Percentiles rank a stretch among this genome's conserved stretches.
Evolutionary conservation across 2,329 filamentous ascomycete species (phyloP).

Genomic region (Paecilomyces fulvus): DNA sequence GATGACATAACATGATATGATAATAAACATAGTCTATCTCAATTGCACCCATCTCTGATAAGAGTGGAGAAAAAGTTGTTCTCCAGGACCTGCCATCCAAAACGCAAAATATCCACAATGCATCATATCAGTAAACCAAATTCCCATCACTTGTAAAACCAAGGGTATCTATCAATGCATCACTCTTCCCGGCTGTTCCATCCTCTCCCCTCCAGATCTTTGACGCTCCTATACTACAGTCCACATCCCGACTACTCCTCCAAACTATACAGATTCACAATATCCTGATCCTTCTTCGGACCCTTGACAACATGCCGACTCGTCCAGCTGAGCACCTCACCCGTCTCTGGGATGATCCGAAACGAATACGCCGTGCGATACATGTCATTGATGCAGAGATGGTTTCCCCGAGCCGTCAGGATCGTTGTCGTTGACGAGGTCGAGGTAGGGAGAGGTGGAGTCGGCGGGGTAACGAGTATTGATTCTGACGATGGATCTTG

Average conservation of each 20-base stretch:
- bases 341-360: conserved; percentile 20
- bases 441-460: conserved; percentile 11
- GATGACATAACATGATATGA: background rate
- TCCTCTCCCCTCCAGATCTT: background rate
- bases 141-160: background rate
- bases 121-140: background rate
- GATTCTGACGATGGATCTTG: background rate
- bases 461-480: conserved; percentile 9
- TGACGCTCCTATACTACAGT: background rate
- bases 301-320: conserved; percentile 38
- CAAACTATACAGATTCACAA: conserved; percentile 30
- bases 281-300: conserved; percentile 39
- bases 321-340: conserved; percentile 31
- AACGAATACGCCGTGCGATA: conserved; percentile 39
- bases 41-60: background rate
- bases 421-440: conserved; percentile 15
- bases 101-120: background rate
- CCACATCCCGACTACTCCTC: conserved; percentile 1
- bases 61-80: background rate
- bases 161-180: background rate
- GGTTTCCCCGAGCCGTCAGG: conserved; percentile 31
- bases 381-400: conserved; percentile 40
- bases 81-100: no score
- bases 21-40: background rate
- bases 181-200: background rate